A percentile compares a stretch with the other conserved stretches of the same genome.
These are phyloP conservation scores for Leccinum uliginosum DNA, from an alignment of 768 basidiomycete genomes.

Conservation along the genomic window DNA sequence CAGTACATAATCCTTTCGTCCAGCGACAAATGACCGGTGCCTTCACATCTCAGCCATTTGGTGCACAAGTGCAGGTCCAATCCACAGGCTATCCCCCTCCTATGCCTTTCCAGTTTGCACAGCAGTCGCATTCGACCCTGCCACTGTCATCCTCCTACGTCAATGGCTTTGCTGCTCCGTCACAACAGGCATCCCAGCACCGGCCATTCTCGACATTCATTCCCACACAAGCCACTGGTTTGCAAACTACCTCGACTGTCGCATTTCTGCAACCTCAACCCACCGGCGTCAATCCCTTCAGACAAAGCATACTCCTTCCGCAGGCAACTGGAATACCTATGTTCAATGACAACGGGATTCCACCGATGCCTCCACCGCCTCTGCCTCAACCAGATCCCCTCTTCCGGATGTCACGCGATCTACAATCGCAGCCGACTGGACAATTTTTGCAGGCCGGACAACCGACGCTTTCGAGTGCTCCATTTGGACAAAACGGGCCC, in stretches of 20 bases:
- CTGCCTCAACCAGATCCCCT: constrained; percentile 6
- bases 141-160: constrained; percentile 5
- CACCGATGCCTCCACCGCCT: constrained; percentile 7
- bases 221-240: constrained; percentile 50
- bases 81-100: constrained; percentile 52
- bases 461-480: constrained; percentile 1
- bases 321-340: constrained; percentile 57
- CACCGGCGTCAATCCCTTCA: constrained; percentile 78
- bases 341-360: constrained; percentile 32
- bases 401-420: constrained; percentile 9
- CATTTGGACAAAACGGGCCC: constrained; percentile 4
- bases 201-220: constrained; percentile 53
- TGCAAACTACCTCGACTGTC: constrained; percentile 36
- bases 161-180: constrained; percentile 32
- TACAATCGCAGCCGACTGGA: constrained; percentile 13
- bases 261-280: constrained; percentile 48
- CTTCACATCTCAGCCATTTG: constrained; percentile 40
- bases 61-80: constrained; percentile 45
- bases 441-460: constrained; percentile 11
- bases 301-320: constrained; percentile 69
- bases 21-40: constrained; percentile 52
- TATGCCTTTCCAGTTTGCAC: constrained; percentile 36
- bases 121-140: constrained; percentile 16
- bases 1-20: constrained; percentile 73
- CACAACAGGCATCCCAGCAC: constrained; percentile 39